phyloP scores from a whole-genome alignment of 139 green algal genomes.

The Coelastrella sp. region DNA sequence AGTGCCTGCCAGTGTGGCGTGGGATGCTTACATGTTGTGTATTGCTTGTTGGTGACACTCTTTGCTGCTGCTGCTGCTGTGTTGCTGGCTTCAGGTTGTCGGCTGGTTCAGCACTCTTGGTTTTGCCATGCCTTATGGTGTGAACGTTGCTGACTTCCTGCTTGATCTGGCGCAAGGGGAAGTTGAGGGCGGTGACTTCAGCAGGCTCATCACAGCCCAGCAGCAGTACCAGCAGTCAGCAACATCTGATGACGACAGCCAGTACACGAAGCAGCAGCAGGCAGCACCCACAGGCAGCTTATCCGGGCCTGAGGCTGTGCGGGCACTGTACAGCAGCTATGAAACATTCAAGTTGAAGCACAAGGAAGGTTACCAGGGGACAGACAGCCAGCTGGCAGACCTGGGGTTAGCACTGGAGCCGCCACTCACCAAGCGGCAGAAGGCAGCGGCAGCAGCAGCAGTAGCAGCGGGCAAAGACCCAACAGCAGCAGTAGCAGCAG shows the following conservation, averaged over 20 bases:
- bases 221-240: not conserved
- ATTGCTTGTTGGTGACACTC: not conserved
- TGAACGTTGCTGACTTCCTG: conserved; percentile 87
- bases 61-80: not conserved
- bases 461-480: conserved; percentile 26
- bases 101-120: conserved; percentile 76
- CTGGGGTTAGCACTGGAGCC: conserved; percentile 19
- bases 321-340: conserved; percentile 38
- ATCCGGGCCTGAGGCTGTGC: not conserved
- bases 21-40: not conserved
- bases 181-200: conserved; percentile 28
- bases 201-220: not conserved
- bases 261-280: not conserved
- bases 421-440: not conserved
- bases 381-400: not conserved
- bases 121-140: conserved; percentile 75
- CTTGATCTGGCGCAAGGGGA: conserved; percentile 76
- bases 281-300: not conserved
- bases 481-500: not conserved
- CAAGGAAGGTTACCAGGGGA: not conserved
- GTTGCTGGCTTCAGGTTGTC: conserved; percentile 32
- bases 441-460: conserved; percentile 11
- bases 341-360: conserved; percentile 24
- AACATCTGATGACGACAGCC: not conserved
- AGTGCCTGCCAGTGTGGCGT: not conserved